These are phyloP conservation scores for Cydonia oblonga DNA, from an alignment of 331 rosid genomes.

Conservation along the genomic window DNA sequence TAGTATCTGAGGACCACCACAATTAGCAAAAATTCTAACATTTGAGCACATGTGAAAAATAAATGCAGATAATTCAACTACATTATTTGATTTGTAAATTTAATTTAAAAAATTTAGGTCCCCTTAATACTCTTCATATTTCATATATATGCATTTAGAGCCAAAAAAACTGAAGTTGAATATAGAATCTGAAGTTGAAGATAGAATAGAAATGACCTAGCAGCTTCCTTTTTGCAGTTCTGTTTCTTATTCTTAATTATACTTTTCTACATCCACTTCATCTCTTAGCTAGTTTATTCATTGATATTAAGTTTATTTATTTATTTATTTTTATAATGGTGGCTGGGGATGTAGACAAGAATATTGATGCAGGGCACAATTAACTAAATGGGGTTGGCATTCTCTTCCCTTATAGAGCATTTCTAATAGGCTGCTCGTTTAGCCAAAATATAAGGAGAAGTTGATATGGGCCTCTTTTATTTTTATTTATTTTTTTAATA, in stretches of 20 bases:
- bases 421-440: no score
- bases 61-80: neutral
- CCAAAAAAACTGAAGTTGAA: neutral
- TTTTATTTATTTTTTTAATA: no score
- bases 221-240: neutral
- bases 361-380: neutral
- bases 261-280: neutral
- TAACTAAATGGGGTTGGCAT: neutral
- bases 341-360: neutral
- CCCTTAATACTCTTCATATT: no score
- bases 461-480: no score
- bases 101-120: no score
- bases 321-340: neutral
- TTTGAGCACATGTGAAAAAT: slow-evolving; percentile 4
- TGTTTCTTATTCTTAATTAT: neutral
- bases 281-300: no score
- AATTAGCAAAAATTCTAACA: neutral
- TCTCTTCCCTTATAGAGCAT: no score
- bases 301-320: neutral
- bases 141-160: neutral
- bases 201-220: slow-evolving; percentile 9
- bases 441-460: no score
- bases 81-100: no score
- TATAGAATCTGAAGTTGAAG: neutral
- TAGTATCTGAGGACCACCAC: neutral